phyloP scores from a whole-genome alignment of 345 rosid species.

The Euphorbia pulcherrima region DNA sequence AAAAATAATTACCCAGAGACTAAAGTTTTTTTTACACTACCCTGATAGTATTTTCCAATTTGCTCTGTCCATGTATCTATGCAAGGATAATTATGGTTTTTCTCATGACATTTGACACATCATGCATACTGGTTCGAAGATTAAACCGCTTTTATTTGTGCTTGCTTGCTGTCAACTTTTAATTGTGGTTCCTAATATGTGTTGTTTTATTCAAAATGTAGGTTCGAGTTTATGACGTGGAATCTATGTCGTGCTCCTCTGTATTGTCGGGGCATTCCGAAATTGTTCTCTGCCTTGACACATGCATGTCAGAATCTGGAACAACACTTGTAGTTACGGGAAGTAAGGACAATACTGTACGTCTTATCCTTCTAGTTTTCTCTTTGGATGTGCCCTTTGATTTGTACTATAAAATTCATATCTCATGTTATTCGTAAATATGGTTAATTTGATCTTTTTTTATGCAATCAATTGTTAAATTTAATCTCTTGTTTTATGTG shows the following conservation, averaged over 20 bases:
- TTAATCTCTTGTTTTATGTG: conserved; percentile 3
- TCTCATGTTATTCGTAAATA: not conserved
- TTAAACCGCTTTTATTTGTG: conserved; percentile 13
- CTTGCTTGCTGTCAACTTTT: not conserved
- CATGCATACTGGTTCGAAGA: not conserved
- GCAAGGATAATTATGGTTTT: not conserved
- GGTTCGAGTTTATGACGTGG: conserved; percentile 86
- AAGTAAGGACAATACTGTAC: conserved; percentile 85
- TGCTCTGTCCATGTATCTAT: not conserved
- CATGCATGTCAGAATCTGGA: conserved; percentile 61
- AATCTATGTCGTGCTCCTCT: conserved; percentile 89
- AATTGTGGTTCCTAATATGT: conserved; percentile 18
- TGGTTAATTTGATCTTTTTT: not conserved
- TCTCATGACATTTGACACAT: not conserved
- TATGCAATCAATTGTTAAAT: not conserved
- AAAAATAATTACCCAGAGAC: too few species aligned
- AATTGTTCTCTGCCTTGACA: conserved; percentile 75
- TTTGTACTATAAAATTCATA: not conserved
- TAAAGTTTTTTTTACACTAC: not conserved
- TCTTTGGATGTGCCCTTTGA: not conserved
- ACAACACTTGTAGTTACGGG: conserved; percentile 67
- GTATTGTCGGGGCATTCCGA: conserved; percentile 82
- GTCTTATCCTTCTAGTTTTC: conserved; percentile 25
- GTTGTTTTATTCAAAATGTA: conserved; percentile 31
- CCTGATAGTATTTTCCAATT: not conserved